Base-by-base conservation (phyloP, 1,284 basidiomycete genomes). In the Exsudoporus floridanus region DNA sequence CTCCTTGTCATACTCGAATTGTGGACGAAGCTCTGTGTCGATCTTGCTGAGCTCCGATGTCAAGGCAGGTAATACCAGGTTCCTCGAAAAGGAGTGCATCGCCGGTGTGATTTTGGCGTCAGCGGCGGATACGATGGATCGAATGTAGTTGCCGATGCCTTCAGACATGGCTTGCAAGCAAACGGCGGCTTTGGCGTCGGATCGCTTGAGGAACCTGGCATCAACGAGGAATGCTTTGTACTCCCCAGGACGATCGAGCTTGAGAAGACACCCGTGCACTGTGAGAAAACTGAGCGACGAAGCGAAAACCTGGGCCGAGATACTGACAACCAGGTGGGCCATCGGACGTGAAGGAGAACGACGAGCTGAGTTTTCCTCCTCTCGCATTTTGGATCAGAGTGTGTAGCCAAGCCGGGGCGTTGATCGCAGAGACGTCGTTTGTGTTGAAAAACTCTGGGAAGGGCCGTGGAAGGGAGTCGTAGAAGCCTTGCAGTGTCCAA, bases 261-360 rank as follows among this genome's bases (percentile, higher is more conserved):
- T 81, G 30, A 88, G 71, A 16, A 87, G 65, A 62, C 79, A 82
- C 2, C 85, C 84, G 43, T 83, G 78, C 12, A 83, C 84, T 86
- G 46, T 12, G 27, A 41, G 40, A 48, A 39, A 30, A 41, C 31
- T 63, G 51, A 51, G 52, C 44, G 46, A 33, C 16, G 33, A 40
- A 16, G 14, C 5, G 30, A 42, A 53, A 47, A 38, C 38, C 23
- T 12, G 16, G 28, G 45, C 18, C 18, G 41, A 44, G 16, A 42
- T 13, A 72, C 78, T 61, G 57, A 81, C 81, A 62, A 46, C 76
- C 74, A 14, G 67, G 61, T 18, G 67, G 70, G 31, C 74, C 70
- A 23, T 74, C 69, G 0, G 69, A 71, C 1, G 76, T 73, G 63
- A 76, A 80, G 44, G 74, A 71, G 59, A 79, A 83, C 9, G 67